phyloP scores from a whole-genome alignment of 257 asterid species.

The Solanum chilense region DNA sequence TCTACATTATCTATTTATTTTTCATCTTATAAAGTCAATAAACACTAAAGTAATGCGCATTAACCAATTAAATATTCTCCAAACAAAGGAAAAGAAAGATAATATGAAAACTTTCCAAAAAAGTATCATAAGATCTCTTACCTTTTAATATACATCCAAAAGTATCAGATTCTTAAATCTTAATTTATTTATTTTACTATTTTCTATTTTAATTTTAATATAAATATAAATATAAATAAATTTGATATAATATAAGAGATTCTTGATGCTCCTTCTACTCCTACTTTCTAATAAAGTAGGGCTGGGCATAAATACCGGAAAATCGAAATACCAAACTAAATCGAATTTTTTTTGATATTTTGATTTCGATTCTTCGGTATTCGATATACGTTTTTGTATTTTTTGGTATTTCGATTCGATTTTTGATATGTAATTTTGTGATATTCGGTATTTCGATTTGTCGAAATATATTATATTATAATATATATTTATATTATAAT shows the following conservation, averaged over 20 bases:
- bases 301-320: rapidly evolving
- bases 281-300: too few species aligned
- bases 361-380: too few species aligned
- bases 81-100: not conserved
- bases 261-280: not conserved
- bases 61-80: not conserved
- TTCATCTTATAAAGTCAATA: not conserved
- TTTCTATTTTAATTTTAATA: not conserved
- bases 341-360: too few species aligned
- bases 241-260: too few species aligned
- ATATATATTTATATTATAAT: too few species aligned
- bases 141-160: not conserved
- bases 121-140: not conserved
- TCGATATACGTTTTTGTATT: too few species aligned
- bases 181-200: not conserved
- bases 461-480: too few species aligned
- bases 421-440: too few species aligned
- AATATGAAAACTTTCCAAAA: not conserved
- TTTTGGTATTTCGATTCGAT: rapidly evolving
- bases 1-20: not conserved
- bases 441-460: too few species aligned
- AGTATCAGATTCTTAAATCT: not conserved
- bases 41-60: not conserved
- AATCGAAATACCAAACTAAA: too few species aligned
- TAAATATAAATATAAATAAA: too few species aligned